Conservation (phyloP, 1,284 basidiomycete genomes). For the Peniophora sp. region DNA sequence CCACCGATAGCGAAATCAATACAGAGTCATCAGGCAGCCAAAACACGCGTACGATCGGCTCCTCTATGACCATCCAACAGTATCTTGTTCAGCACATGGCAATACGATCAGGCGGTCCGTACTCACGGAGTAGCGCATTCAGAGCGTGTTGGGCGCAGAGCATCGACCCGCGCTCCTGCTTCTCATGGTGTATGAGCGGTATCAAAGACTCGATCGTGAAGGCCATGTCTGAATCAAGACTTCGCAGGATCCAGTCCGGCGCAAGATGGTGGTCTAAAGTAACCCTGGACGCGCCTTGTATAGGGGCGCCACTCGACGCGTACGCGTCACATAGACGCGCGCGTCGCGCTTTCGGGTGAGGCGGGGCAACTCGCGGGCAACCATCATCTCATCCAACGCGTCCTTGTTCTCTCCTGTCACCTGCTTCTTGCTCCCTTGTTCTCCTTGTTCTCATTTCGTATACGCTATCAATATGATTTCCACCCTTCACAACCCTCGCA, state of each 20-base stretch:
- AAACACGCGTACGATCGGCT: not conserved
- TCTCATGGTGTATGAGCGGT: slow-evolving; percentile 68
- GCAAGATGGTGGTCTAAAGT: not conserved
- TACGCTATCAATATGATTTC: not conserved
- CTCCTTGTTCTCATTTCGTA: slow-evolving; percentile 2
- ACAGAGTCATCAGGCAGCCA: not conserved
- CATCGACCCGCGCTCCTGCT: slow-evolving; percentile 69
- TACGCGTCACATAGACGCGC: slow-evolving; percentile 20
- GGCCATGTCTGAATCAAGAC: not conserved
- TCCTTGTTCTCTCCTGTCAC: not conserved
- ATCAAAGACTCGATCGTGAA: slow-evolving; percentile 40
- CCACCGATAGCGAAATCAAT: not conserved
- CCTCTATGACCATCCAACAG: not conserved
- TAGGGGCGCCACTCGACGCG: slow-evolving; percentile 7
- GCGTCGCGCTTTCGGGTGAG: slow-evolving; percentile 13
- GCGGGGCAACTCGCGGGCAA: slow-evolving; percentile 24
- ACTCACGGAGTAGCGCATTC: slow-evolving; percentile 71
- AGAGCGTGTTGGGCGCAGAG: slow-evolving; percentile 83
- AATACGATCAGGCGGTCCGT: not conserved
- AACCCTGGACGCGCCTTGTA: not conserved
- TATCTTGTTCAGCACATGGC: not conserved
- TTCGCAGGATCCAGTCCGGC: not conserved
- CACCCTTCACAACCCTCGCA: too few relatives aligned
- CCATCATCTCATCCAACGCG: not conserved
- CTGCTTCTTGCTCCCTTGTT: slow-evolving; percentile 1